Conservation (phyloP, 352 stramenopile genomes). For the Phytophthora vignae region DNA sequence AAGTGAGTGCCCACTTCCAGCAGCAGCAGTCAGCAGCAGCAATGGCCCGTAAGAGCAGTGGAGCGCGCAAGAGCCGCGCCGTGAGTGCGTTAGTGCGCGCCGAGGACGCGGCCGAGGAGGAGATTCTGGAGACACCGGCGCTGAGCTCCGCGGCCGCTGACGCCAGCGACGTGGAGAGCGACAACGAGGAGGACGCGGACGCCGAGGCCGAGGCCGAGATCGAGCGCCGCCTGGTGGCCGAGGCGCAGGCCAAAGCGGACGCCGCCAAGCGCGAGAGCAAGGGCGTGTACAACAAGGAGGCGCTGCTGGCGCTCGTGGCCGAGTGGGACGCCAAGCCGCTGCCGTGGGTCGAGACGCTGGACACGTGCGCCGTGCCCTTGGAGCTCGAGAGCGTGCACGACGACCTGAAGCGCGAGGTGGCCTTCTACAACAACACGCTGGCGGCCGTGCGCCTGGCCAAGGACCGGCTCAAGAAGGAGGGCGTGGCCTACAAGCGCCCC, state of each 20-base stretch:
- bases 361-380: constrained; percentile 66
- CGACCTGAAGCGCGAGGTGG: constrained; percentile 92
- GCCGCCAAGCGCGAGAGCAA: constrained; percentile 50
- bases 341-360: constrained; percentile 82
- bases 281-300: constrained; percentile 80
- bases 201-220: constrained; percentile 76
- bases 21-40: background rate
- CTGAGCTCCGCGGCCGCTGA: constrained; percentile 50
- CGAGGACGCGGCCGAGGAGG: constrained; percentile 78
- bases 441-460: constrained; percentile 76
- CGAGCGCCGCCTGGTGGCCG: constrained; percentile 76
- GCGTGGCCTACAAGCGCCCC: constrained; percentile 93
- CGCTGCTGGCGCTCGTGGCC: constrained; percentile 59
- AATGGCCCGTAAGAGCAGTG: constrained; percentile 57
- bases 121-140: constrained; percentile 86
- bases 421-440: constrained; percentile 97
- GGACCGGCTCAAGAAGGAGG: constrained; percentile 65
- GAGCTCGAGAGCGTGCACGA: constrained; percentile 87
- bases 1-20: background rate
- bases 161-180: constrained; percentile 39
- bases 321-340: constrained; percentile 70
- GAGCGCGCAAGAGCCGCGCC: constrained; percentile 39
- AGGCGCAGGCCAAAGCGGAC: constrained; percentile 65
- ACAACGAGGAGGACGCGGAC: constrained; percentile 55
- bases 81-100: constrained; percentile 72